Evolutionary conservation across 169 alveolate genomes (phyloP).

Genomic region (Cyclospora cayetanensis): DNA sequence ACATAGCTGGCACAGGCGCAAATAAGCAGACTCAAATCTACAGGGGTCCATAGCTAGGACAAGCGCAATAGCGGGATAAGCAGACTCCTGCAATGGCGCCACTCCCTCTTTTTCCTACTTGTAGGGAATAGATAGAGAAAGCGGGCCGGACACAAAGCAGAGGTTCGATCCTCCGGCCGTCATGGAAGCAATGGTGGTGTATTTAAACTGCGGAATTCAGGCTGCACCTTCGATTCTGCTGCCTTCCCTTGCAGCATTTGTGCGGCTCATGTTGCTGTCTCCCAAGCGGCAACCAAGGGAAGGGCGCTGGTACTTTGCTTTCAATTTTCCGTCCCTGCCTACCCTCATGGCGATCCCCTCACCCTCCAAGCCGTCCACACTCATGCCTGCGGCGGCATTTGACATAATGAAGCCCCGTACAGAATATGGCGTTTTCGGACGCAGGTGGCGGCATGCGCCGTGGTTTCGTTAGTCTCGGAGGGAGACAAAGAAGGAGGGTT

Average conservation of each 20-base stretch:
- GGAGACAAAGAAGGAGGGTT: not conserved
- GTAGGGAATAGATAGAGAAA: too few species aligned
- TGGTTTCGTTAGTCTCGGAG: not conserved
- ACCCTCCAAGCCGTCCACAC: not conserved
- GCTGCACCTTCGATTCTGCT: slow-evolving; percentile 42
- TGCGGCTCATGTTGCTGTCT: slow-evolving; percentile 7
- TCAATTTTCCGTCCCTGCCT: not conserved
- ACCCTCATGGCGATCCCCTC: not conserved
- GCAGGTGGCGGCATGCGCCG: slow-evolving; percentile 6
- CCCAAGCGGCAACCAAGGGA: not conserved
- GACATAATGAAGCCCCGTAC: not conserved
- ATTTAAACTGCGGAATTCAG: not conserved
- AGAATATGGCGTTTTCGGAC: not conserved
- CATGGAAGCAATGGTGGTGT: too few species aligned
- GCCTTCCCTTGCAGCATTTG: slow-evolving; percentile 24
- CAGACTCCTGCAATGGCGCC: too few species aligned
- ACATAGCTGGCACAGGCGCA: too few species aligned
- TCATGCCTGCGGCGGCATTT: not conserved
- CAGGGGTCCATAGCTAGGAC: too few species aligned
- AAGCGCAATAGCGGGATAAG: too few species aligned
- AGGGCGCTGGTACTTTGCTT: not conserved
- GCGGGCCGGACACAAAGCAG: too few species aligned
- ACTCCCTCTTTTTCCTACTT: too few species aligned
- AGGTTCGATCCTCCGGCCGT: too few species aligned
- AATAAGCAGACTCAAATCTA: too few species aligned